These are phyloP conservation scores for Colletotrichum salicis DNA, from an alignment of 2,329 filamentous ascomycete species.

Conservation along the genomic window DNA sequence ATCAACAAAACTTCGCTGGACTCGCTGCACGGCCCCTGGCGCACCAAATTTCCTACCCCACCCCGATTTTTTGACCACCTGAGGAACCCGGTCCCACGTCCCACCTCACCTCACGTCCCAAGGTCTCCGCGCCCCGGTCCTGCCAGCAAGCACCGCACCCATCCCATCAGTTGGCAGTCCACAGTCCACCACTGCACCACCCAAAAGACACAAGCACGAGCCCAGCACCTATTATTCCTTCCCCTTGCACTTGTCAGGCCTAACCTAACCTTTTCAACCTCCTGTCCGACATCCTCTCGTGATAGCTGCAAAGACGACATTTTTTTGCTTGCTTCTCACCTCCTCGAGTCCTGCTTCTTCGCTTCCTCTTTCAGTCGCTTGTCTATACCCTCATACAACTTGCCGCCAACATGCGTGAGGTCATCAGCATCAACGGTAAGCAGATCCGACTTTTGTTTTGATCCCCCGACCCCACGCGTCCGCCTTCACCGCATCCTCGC, in stretches of 20 bases:
- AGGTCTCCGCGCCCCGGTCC: slow-evolving; percentile 2
- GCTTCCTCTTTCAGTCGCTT: slow-evolving; percentile 38
- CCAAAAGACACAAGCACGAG: slow-evolving; percentile 28
- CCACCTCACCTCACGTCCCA: slow-evolving; percentile 6
- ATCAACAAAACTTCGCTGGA: slow-evolving; percentile 36
- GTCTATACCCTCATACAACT: slow-evolving; percentile 31
- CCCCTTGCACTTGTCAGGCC: slow-evolving; percentile 25
- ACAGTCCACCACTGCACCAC: slow-evolving; percentile 5
- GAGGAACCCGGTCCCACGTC: slow-evolving; percentile 23
- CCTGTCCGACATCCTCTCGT: slow-evolving; percentile 32
- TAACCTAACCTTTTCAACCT: slow-evolving; percentile 34
- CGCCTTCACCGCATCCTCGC: slow-evolving; percentile 56
- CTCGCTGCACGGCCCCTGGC: slow-evolving; percentile 32
- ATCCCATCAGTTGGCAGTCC: slow-evolving; percentile 2
- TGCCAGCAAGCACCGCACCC: not conserved
- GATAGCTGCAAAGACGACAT: slow-evolving; percentile 34
- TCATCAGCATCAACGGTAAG: slow-evolving; percentile 98
- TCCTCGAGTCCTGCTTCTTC: slow-evolving; percentile 21
- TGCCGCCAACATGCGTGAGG: slow-evolving; percentile 89
- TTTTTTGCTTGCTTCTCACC: slow-evolving; percentile 27
- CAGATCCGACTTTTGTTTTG: slow-evolving; percentile 41
- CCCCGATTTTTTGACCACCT: slow-evolving; percentile 19
- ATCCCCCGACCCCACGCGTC: slow-evolving; percentile 49
- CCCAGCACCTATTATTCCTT: slow-evolving; percentile 33
- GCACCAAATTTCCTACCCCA: slow-evolving; percentile 36